Evolutionary conservation across 2,329 filamentous ascomycete species (phyloP).

Genomic region (Gremmenia infestans): DNA sequence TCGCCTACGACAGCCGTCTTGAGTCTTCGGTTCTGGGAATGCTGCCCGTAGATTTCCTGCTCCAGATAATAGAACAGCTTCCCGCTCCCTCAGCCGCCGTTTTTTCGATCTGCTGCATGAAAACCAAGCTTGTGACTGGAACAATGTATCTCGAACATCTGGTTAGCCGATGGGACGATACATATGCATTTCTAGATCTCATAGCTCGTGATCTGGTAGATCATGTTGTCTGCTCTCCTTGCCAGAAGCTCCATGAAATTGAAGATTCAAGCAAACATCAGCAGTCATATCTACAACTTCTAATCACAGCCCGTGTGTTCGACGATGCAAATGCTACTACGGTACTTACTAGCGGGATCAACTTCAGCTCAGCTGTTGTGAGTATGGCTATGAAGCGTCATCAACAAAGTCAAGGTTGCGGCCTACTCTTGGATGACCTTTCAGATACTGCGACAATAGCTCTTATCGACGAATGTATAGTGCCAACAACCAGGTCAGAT

Average conservation of each 20-base stretch:
- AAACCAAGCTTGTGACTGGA: conserved; percentile 7
- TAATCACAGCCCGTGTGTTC: conserved; percentile 2
- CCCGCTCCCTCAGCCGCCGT: conserved; percentile 7
- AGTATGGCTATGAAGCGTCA: conserved; percentile 15
- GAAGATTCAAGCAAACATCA: not conserved
- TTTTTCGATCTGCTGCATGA: conserved; percentile 13
- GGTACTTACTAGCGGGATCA: not conserved
- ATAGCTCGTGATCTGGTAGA: conserved; percentile 14
- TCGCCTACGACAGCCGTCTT: not conserved
- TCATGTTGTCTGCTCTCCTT: conserved; percentile 9
- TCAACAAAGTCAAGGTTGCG: conserved; percentile 7
- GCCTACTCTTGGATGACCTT: conserved; percentile 6
- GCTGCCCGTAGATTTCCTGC: conserved; percentile 6
- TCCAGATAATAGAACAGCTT: conserved; percentile 10
- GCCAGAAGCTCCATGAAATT: conserved; percentile 13
- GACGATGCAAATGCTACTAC: not conserved
- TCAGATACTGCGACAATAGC: not conserved
- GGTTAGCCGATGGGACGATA: conserved; percentile 1
- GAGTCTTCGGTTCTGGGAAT: conserved; percentile 1
- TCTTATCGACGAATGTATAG: not conserved
- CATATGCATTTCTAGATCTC: conserved; percentile 8
- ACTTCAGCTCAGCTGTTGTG: conserved; percentile 12
- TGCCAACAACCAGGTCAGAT: conserved; percentile 4
- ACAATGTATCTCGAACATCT: conserved; percentile 2
- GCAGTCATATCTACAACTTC: not conserved